These are phyloP conservation scores for Nicotiana paniculata DNA, from an alignment of 257 asterid species.

Conservation along the genomic window DNA sequence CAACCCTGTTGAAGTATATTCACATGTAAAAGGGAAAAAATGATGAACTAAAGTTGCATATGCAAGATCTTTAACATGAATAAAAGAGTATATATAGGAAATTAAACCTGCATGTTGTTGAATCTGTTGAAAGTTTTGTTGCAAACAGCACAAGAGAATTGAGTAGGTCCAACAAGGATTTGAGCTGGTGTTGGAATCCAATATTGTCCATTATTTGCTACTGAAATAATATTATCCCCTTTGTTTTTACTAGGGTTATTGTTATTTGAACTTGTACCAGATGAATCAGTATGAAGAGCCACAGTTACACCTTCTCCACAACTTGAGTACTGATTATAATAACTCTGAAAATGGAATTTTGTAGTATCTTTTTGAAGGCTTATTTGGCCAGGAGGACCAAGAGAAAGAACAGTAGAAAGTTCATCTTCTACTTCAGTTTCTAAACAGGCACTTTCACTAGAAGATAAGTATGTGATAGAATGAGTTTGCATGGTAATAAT, in stretches of 20 bases:
- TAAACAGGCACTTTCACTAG: constrained; percentile 24
- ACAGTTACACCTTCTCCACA: constrained; percentile 44
- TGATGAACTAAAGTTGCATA: not conserved
- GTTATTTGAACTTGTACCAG: constrained; percentile 15
- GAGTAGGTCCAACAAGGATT: constrained; percentile 87
- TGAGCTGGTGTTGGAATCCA: constrained; percentile 91
- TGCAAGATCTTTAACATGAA: not conserved
- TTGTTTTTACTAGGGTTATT: constrained; percentile 16
- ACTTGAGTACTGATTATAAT: constrained; percentile 18
- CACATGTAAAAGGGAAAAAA: not conserved
- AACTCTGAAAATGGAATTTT: constrained; percentile 10
- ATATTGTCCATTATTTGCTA: constrained; percentile 40
- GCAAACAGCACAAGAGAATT: constrained; percentile 80
- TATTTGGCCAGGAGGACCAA: constrained; percentile 72
- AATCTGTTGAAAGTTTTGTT: constrained; percentile 74
- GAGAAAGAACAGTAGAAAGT: constrained; percentile 57
- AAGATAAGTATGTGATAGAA: constrained; percentile 33
- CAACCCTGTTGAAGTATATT: not conserved
- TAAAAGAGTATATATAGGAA: not conserved
- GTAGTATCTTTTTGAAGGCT: constrained; percentile 18
- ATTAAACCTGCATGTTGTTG: constrained; percentile 87
- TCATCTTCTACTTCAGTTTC: constrained; percentile 44
- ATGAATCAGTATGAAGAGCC: constrained; percentile 55
- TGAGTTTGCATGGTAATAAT: constrained; percentile 38
- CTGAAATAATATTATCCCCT: not conserved